These are phyloP conservation scores for Zizania latifolia DNA, from an alignment of 176 grass and related monocot species.

Conservation along the genomic window DNA sequence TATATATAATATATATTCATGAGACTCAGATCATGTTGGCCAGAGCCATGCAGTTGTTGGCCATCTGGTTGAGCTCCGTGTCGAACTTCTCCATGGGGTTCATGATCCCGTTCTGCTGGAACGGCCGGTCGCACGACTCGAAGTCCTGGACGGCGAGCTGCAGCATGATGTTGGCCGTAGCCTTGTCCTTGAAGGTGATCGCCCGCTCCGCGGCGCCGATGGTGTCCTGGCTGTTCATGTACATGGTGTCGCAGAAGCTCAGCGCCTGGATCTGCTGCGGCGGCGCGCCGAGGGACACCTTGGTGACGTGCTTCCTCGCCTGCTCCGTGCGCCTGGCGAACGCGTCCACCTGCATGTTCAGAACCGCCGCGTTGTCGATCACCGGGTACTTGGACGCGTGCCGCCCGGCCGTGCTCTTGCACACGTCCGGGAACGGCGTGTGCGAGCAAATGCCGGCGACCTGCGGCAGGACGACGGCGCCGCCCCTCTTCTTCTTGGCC, in stretches of 20 bases:
- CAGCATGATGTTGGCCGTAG: constrained; percentile 42
- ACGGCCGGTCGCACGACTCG: constrained; percentile 43
- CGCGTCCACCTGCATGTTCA: constrained; percentile 51
- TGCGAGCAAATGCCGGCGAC: constrained; percentile 9
- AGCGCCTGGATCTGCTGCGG: constrained; percentile 21
- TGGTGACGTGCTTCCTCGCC: constrained; percentile 14
- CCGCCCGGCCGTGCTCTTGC: constrained; percentile 27
- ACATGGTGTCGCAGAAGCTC: constrained; percentile 50
- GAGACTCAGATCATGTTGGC: constrained; percentile 35
- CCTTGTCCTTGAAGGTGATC: constrained; percentile 39
- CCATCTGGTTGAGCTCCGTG: constrained; percentile 33
- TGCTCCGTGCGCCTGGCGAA: constrained; percentile 24
- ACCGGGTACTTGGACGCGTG: constrained; percentile 34
- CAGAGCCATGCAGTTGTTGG: constrained; percentile 45
- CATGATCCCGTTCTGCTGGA: neutral
- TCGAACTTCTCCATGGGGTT: constrained; percentile 41
- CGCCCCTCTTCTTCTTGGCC: neutral
- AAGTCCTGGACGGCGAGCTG: constrained; percentile 52
- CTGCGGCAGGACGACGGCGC: neutral
- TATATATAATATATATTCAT: too few relatives aligned
- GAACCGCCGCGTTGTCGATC: constrained; percentile 38
- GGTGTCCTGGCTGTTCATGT: constrained; percentile 49
- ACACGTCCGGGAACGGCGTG: constrained; percentile 34
- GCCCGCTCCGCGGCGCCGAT: constrained; percentile 42
- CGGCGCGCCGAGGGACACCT: neutral